Evolutionary conservation across 192 early-diverging fungal species (phyloP).

Genomic region (Entomortierella beljakovae): DNA sequence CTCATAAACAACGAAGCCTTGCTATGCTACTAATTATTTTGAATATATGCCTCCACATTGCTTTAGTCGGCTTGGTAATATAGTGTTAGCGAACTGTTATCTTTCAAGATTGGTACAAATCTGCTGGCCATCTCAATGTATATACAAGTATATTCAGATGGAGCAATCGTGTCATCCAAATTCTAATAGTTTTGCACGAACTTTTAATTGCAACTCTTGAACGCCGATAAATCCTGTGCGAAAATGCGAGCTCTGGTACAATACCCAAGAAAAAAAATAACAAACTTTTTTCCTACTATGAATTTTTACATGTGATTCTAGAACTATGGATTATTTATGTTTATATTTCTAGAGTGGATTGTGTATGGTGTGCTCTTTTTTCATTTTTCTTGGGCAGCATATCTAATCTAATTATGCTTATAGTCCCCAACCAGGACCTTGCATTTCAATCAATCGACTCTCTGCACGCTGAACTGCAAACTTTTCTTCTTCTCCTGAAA

Average conservation of each 20-base stretch:
- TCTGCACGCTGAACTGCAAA: conserved; percentile 97
- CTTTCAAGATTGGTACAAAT: too few species aligned
- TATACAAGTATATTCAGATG: too few species aligned
- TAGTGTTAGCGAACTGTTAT: too few species aligned
- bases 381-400: neutral
- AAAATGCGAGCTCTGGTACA: conserved; percentile 57
- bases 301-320: neutral
- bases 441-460: conserved; percentile 95
- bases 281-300: neutral
- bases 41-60: too few species aligned
- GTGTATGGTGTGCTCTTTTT: too few species aligned
- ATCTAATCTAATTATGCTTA: conserved; percentile 2
- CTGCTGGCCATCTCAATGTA: too few species aligned
- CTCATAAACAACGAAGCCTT: too few species aligned
- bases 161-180: conserved; percentile 76
- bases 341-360: neutral
- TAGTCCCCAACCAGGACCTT: conserved; percentile 74
- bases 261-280: too few species aligned
- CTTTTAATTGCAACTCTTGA: conserved; percentile 73
- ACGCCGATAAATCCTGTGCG: conserved; percentile 76
- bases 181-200: conserved; percentile 72
- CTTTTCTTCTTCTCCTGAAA: conserved; percentile 91
- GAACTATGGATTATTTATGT: neutral
- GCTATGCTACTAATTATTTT: too few species aligned
- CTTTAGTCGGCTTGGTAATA: too few species aligned